These are phyloP conservation scores for Bisporella sp. DNA, from an alignment of 2,329 filamentous ascomycete genomes.

Conservation along the genomic window DNA sequence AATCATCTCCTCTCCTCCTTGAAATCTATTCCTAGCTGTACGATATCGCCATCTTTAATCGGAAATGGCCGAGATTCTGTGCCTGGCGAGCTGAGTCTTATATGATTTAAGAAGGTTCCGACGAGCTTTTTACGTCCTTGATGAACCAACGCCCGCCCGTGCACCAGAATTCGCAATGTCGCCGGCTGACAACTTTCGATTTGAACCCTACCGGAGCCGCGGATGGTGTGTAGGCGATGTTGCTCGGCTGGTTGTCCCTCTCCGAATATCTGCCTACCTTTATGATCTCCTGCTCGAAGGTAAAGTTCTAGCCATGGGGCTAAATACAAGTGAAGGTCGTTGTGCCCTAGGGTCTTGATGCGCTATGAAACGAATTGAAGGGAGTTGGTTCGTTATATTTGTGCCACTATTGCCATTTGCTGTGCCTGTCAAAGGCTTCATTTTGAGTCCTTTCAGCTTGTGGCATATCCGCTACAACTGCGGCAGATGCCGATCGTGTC, in stretches of 20 bases:
- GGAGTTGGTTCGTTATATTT: constrained; percentile 38
- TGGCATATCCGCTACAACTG: constrained; percentile 17
- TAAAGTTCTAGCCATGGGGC: constrained; percentile 75
- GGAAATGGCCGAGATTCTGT: constrained; percentile 84
- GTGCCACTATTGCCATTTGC: constrained; percentile 12
- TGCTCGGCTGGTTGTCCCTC: constrained; percentile 66
- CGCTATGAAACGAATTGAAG: constrained; percentile 85
- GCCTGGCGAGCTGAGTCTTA: constrained; percentile 84
- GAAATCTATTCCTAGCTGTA: constrained; percentile 98
- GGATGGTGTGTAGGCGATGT: constrained; percentile 65
- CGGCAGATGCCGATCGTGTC: constrained; percentile 34
- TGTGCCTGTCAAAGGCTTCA: constrained; percentile 4
- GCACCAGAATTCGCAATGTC: constrained; percentile 96
- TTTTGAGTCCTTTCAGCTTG: constrained; percentile 9
- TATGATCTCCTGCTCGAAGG: constrained; percentile 70
- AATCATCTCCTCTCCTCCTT: constrained; percentile 97
- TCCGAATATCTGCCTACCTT: constrained; percentile 92
- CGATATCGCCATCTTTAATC: constrained; percentile 92
- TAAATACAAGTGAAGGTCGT: constrained; percentile 83
- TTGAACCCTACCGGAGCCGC: constrained; percentile 93
- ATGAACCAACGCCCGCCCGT: constrained; percentile 89
- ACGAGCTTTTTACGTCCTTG: constrained; percentile 94
- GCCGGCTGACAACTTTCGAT: constrained; percentile 92
- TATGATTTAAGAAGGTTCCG: constrained; percentile 95
- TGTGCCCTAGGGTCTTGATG: constrained; percentile 80